Evolutionary conservation across 176 grass and related monocot genomes (phyloP).

Genomic region (Cymbopogon citratus): DNA sequence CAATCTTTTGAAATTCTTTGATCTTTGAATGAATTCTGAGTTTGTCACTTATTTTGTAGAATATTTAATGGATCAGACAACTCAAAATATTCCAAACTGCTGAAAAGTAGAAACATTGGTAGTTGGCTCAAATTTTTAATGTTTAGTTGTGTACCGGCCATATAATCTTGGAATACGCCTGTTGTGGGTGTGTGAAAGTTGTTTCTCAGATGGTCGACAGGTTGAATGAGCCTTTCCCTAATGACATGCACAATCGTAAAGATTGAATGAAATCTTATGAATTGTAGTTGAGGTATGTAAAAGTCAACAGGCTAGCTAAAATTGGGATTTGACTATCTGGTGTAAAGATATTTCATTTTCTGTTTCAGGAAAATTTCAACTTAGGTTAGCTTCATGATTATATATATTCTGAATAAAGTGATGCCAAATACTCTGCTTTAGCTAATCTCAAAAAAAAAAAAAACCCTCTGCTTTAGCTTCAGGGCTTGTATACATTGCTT

Average conservation of each 20-base stretch:
- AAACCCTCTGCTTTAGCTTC: not conserved
- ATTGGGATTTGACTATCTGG: not conserved
- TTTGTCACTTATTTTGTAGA: not conserved
- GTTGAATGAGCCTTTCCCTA: not conserved
- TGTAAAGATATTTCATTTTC: not conserved
- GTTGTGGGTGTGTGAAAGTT: not conserved
- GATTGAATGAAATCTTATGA: not conserved
- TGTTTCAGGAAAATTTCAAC: not conserved
- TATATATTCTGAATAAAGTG: not conserved
- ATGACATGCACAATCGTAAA: not conserved
- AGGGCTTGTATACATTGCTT: not conserved
- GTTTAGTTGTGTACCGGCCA: not conserved
- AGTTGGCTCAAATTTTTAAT: not conserved
- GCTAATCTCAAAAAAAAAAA: too few relatives aligned
- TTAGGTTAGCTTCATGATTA: not conserved
- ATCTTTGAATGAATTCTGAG: slow-evolving; percentile 11
- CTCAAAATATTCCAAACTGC: slow-evolving; percentile 14
- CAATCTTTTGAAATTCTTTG: not conserved
- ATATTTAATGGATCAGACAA: not conserved
- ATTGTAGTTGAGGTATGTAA: not conserved
- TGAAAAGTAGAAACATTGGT: slow-evolving; percentile 1
- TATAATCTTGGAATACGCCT: not conserved
- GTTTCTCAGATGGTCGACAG: not conserved
- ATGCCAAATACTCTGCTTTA: not conserved
- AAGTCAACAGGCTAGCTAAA: not conserved